These are phyloP conservation scores for Diospyros kaki DNA, from an alignment of 148 eudicot genomes.

Conservation along the genomic window DNA sequence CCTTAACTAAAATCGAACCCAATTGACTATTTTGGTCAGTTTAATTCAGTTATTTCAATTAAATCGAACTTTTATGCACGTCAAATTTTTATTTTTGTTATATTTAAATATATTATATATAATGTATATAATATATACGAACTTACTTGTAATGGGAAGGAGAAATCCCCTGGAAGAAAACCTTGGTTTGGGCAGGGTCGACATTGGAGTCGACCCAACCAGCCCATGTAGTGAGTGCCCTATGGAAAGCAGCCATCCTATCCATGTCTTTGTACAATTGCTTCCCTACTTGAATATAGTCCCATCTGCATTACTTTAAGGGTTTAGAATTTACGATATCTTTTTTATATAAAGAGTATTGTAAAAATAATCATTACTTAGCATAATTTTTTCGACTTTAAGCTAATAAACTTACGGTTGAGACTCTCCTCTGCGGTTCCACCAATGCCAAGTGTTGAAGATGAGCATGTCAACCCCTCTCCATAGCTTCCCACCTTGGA, in stretches of 20 bases:
- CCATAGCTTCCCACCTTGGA: constrained; percentile 68
- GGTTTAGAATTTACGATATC: too few species aligned
- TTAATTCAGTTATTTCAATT: too few species aligned
- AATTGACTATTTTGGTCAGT: too few species aligned
- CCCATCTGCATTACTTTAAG: constrained; percentile 56
- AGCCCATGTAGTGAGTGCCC: constrained; percentile 81
- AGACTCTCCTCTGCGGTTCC: constrained; percentile 74
- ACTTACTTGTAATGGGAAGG: constrained; percentile 92
- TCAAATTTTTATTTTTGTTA: too few species aligned
- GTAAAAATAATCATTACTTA: too few species aligned
- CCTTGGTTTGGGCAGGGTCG: constrained; percentile 56
- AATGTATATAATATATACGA: too few species aligned
- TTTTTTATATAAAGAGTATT: too few species aligned
- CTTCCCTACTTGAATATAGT: constrained; percentile 54
- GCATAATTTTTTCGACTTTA: too few species aligned
- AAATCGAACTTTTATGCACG: too few species aligned
- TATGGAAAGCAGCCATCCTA: constrained; percentile 63
- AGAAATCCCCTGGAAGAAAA: constrained; percentile 94
- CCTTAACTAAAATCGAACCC: too few species aligned
- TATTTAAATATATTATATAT: too few species aligned
- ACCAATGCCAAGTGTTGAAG: constrained; percentile 99
- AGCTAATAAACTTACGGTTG: constrained; percentile 60
- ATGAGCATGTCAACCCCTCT: constrained; percentile 61
- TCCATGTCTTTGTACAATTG: constrained; percentile 63
- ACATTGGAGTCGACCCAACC: constrained; percentile 67